Base-by-base conservation (phyloP, 1,139 yeast genomes). In the Hanseniaspora gamundiae region DNA sequence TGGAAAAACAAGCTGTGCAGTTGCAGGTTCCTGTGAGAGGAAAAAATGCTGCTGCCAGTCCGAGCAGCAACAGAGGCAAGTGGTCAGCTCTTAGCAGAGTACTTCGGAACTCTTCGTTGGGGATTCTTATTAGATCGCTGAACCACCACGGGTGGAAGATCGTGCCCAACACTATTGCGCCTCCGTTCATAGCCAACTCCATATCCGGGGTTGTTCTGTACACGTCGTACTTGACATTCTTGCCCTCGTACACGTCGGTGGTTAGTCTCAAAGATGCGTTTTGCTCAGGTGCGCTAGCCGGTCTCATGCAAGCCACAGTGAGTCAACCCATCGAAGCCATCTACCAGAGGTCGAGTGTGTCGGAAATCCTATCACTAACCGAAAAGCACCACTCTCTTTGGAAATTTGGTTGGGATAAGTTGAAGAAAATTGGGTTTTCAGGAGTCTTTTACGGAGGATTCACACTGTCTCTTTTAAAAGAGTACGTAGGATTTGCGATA, bases 301-400 rank as follows among this genome's bases (percentile, higher is more conserved):
- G 96, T 1, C 76, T 80, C 0, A 76, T 78, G 13, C 95, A 91
- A 54, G 82, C 94, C 16, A 64, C 85, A n/a, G 91, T 87, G 1
- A 95, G 95, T 1, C 94, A 96, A 2, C 97, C 97, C 0, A 73
- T 88, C 2, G 96, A 88, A 62, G 95, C 96, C 8, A 78, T 88
- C 7, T 84, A 82, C 54, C 28, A 38, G 7, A 40, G 1, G 69
- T 96, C 52, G 83, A 87, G 56, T 71, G 79, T 2, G 81, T 73
- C 81, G 5, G 95, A 85, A 52, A 65, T 86, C 49, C 62, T 86
- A 22, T 71, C 71, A 45, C 85, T 87, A 4, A 49, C 53, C 14
- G 48, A 51, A 44, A 69, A 73, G 33, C 84, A 83, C 58, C 75
- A 74, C 44, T 80, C 82, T 47, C 60, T 87, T 47, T 85, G 95